Conservation (phyloP, 768 basidiomycete genomes). For the Dictyophora rubrovolvata region DNA sequence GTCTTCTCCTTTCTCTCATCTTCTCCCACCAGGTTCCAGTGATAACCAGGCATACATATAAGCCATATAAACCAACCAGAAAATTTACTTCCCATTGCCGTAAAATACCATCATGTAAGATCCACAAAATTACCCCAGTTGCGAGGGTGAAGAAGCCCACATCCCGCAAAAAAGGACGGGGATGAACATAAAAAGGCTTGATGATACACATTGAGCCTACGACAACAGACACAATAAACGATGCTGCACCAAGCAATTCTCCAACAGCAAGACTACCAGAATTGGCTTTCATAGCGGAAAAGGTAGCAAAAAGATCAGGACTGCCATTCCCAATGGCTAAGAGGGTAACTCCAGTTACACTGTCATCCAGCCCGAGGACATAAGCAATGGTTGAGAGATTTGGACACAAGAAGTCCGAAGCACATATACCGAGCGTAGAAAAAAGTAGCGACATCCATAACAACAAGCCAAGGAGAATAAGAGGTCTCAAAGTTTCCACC, state of each 20-base stretch:
- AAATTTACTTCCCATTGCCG: conserved; percentile 58
- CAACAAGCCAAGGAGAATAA: conserved; percentile 52
- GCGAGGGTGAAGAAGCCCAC: conserved; percentile 90
- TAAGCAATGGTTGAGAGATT: conserved; percentile 87
- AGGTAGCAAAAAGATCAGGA: conserved; percentile 93
- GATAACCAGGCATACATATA: conserved; percentile 72
- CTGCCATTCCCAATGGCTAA: conserved; percentile 96
- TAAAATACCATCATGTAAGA: conserved; percentile 70
- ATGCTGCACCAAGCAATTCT: conserved; percentile 88
- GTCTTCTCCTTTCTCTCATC: conserved; percentile 37
- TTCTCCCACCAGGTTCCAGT: conserved; percentile 68
- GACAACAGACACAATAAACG: conserved; percentile 93
- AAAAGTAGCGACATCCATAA: conserved; percentile 88
- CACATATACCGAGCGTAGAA: conserved; percentile 89
- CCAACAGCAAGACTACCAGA: conserved; percentile 90
- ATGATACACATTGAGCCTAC: conserved; percentile 98
- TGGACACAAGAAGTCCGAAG: conserved; percentile 95
- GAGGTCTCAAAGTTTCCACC: conserved; percentile 39
- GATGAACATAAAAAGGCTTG: conserved; percentile 81
- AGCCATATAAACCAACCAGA: conserved; percentile 63
- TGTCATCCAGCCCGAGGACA: conserved; percentile 80
- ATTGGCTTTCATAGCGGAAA: conserved; percentile 77
- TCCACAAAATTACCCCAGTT: conserved; percentile 61
- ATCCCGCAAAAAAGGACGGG: conserved; percentile 79
- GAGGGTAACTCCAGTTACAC: conserved; percentile 87